Evolutionary conservation across 805 yeast species (phyloP).

Genomic region (Debaryomyces maramus): DNA sequence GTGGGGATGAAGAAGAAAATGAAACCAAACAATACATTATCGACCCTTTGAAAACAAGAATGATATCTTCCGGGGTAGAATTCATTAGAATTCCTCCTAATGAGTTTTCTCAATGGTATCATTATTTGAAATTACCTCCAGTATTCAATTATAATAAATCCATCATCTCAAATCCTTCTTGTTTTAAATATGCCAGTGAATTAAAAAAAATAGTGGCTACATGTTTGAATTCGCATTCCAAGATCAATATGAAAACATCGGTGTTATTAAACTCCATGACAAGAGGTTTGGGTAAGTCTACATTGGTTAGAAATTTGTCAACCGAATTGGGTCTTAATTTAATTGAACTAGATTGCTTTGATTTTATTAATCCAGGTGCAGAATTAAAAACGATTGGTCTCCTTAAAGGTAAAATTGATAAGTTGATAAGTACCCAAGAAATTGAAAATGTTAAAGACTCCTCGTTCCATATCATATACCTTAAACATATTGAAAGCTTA

Average conservation of each 20-base stretch:
- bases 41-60: constrained; percentile 65
- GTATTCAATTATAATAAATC: constrained; percentile 33
- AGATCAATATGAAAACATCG: constrained; percentile 53
- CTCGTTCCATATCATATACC: constrained; percentile 36
- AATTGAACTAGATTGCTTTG: constrained; percentile 69
- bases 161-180: constrained; percentile 17
- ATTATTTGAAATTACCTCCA: constrained; percentile 46
- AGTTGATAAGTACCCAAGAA: constrained; percentile 43
- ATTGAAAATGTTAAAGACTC: constrained; percentile 7
- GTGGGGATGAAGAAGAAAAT: constrained; percentile 24
- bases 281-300: constrained; percentile 78
- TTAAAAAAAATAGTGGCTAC: constrained; percentile 58
- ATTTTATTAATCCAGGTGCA: constrained; percentile 64
- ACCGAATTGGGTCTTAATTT: constrained; percentile 63
- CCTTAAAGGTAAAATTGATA: constrained; percentile 73
- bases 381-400: constrained; percentile 79
- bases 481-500: constrained; percentile 77
- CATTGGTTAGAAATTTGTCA: constrained; percentile 56
- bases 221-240: constrained; percentile 33
- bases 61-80: constrained; percentile 67
- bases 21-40: constrained; percentile 49
- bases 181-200: constrained; percentile 51
- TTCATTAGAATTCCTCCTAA: constrained; percentile 36
- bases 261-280: constrained; percentile 66
- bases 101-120: constrained; percentile 42